These are phyloP conservation scores for Prunus mume DNA, from an alignment of 306 rosid genomes.

Conservation along the genomic window DNA sequence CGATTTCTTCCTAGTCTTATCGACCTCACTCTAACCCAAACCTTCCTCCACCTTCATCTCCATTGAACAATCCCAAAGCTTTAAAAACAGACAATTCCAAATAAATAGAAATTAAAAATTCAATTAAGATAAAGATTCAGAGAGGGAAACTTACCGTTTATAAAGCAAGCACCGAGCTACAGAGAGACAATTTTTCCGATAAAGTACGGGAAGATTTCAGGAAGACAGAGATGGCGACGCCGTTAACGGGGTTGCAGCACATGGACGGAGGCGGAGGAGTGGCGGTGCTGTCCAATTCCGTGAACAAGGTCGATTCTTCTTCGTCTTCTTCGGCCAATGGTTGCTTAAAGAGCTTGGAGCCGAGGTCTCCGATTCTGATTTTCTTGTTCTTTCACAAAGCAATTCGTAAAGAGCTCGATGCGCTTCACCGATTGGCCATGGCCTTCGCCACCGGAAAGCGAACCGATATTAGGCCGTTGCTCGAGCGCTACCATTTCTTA, in stretches of 20 bases:
- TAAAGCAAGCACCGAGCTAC: constrained; percentile 1
- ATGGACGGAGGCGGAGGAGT: constrained; percentile 66
- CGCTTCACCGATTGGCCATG: constrained; percentile 74
- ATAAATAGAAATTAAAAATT: neutral
- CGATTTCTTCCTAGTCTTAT: constrained; percentile 20
- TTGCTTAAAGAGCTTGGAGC: constrained; percentile 45
- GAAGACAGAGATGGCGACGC: constrained; percentile 59
- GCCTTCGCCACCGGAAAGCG: constrained; percentile 79
- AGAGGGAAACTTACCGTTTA: neutral
- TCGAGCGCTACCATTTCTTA: constrained; percentile 74
- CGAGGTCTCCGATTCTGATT: constrained; percentile 82
- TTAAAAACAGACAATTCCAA: neutral
- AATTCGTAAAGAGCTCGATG: constrained; percentile 87
- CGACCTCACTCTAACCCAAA: constrained; percentile 27
- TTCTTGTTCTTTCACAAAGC: constrained; percentile 88
- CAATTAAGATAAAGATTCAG: neutral
- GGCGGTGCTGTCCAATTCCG: constrained; percentile 65
- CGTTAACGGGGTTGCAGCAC: constrained; percentile 60
- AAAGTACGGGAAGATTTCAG: constrained; percentile 17
- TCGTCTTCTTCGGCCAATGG: constrained; percentile 40
- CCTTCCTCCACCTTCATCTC: constrained; percentile 29
- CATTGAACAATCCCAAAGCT: constrained; percentile 26
- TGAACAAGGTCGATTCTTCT: constrained; percentile 60
- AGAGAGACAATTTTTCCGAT: constrained; percentile 1
- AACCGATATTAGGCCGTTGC: constrained; percentile 66